Base-by-base conservation (phyloP, 345 rosid species). In the Cardamine occulta region DNA sequence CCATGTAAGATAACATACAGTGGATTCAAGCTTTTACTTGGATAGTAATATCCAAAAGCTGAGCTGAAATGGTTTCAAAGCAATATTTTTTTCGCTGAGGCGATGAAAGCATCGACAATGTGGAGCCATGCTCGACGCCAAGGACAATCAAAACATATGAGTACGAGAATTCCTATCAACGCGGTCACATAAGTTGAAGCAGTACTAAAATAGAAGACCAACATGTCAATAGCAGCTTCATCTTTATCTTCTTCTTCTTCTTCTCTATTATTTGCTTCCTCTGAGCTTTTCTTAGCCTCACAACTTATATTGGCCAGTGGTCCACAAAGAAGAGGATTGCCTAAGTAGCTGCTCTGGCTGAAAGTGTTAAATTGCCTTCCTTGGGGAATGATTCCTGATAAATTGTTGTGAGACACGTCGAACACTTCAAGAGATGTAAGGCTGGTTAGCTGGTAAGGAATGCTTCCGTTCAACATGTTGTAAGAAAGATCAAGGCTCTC, bases 401-500 rank as follows among this genome's bases (percentile, higher is more conserved):
- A 45, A 11, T 65, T 65, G 57, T 65, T 65, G 55, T 48, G 7
- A 45, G 74, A 71, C 0, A 71, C 68, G 3, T 59, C 11, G 9
- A 71, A 71, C 4, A 14, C 10, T 6, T 23, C 42, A 45, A 71
- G 55, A 47, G 14, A 71, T 14, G 39, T 42, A 8, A 71, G 49
- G 11, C 7, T 34, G 5, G 52, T 54, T 13, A 70, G 34, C 6
- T 63, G 66, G 1, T 44, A 28, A 23, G 80, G 80, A 42, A 63
- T 63, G 35, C 44, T 58, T 28, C 75, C 75, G 0, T 44, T 58
- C 8, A 76, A 54, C 13, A 6, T 23, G 52, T 62, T 26, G 13
- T 45, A 4, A 39, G 66, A 61, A 61, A 74, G 63, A 53, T 77
- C 85, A 23, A 83, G 73, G 24, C 84, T 80, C 55, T 85, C 85